phyloP scores from a whole-genome alignment of 164 flowering plant genomes.

The Akebia trifoliata region DNA sequence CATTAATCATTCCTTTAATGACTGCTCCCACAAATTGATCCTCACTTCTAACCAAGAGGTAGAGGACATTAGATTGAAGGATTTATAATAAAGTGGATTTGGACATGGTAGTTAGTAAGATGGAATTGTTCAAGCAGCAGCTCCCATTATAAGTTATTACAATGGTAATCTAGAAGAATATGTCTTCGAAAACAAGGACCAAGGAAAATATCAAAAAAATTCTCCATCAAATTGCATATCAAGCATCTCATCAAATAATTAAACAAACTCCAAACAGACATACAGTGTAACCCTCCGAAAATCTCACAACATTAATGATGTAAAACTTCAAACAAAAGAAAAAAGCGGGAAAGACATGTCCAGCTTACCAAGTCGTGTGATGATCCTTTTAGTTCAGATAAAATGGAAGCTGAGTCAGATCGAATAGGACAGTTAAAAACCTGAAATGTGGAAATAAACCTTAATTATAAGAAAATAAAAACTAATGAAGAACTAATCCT shows the following conservation, averaged over 20 bases:
- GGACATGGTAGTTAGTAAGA: background rate
- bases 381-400: slow-evolving; percentile 74
- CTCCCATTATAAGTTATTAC: too few species aligned
- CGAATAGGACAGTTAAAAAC: slow-evolving; percentile 94
- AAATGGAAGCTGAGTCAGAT: slow-evolving; percentile 71
- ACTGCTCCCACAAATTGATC: background rate
- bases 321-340: background rate
- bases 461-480: background rate
- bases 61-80: background rate
- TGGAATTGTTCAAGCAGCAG: background rate
- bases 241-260: background rate
- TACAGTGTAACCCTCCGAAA: background rate
- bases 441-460: slow-evolving; percentile 34
- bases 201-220: background rate
- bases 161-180: too few species aligned
- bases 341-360: background rate
- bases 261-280: background rate
- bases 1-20: background rate
- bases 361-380: slow-evolving; percentile 88
- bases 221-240: background rate
- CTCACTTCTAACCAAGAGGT: background rate
- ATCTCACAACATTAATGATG: background rate
- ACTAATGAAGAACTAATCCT: background rate
- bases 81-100: background rate
- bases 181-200: too few species aligned